These are phyloP conservation scores for Russula lepida DNA, from an alignment of 768 basidiomycete genomes.

Conservation along the genomic window DNA sequence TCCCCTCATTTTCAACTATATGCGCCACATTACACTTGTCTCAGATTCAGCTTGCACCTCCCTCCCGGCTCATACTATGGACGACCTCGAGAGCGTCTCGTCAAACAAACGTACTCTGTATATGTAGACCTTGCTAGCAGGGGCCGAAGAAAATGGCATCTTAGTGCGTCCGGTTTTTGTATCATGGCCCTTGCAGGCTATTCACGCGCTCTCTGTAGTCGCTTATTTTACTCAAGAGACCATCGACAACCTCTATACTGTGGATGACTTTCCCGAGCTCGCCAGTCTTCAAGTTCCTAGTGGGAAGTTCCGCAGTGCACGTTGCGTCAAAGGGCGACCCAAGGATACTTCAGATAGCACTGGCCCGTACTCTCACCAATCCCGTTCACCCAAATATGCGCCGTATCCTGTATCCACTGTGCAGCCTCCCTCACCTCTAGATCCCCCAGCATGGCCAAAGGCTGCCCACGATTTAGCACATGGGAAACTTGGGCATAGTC, in stretches of 20 bases:
- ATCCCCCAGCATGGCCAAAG: slow-evolving; percentile 17
- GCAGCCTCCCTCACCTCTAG: slow-evolving; percentile 15
- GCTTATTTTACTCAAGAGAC: slow-evolving; percentile 34
- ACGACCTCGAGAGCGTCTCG: slow-evolving; percentile 40
- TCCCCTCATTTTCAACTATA: background rate
- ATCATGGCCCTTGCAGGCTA: background rate
- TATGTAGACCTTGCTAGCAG: slow-evolving; percentile 50
- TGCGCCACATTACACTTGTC: slow-evolving; percentile 18
- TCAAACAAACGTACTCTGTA: slow-evolving; percentile 78
- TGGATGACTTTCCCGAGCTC: slow-evolving; percentile 30
- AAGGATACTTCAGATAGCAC: slow-evolving; percentile 8
- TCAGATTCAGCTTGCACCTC: slow-evolving; percentile 23
- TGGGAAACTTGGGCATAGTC: slow-evolving; percentile 20
- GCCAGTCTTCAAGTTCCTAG: slow-evolving; percentile 27
- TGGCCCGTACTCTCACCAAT: slow-evolving; percentile 8
- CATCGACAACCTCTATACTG: slow-evolving; percentile 24
- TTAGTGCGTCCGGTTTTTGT: slow-evolving; percentile 43
- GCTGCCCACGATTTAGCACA: slow-evolving; percentile 12
- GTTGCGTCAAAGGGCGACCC: slow-evolving; percentile 25
- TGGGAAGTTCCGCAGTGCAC: slow-evolving; percentile 30
- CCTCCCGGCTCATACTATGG: slow-evolving; percentile 24
- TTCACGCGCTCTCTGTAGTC: slow-evolving; percentile 23
- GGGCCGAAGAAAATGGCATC: slow-evolving; percentile 74
- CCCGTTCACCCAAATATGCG: slow-evolving; percentile 13
- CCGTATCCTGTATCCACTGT: slow-evolving; percentile 10